These are phyloP conservation scores for Trichoderma lentiforme DNA, from an alignment of 2,329 filamentous ascomycete genomes.

Conservation along the genomic window DNA sequence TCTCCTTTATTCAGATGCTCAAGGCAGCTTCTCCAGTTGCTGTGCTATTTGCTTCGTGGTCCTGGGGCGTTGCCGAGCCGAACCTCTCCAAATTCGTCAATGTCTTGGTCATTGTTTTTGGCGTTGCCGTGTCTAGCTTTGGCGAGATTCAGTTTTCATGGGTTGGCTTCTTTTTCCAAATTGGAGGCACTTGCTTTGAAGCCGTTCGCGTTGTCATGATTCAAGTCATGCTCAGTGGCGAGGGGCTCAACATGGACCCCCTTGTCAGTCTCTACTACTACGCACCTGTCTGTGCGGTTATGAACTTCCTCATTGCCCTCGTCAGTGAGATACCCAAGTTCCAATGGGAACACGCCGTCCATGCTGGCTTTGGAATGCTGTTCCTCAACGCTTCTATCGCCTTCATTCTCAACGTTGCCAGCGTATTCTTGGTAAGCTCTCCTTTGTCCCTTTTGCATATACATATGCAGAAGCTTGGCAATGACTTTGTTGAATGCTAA, in stretches of 20 bases:
- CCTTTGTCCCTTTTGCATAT: not conserved
- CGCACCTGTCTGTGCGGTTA: constrained; percentile 76
- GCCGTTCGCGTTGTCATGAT: constrained; percentile 82
- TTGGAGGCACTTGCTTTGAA: constrained; percentile 75
- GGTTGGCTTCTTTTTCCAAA: constrained; percentile 65
- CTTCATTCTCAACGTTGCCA: constrained; percentile 77
- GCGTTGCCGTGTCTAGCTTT: constrained; percentile 50
- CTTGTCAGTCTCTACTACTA: constrained; percentile 88
- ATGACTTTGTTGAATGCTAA: constrained; percentile 15
- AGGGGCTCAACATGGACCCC: constrained; percentile 82
- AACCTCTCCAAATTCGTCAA: constrained; percentile 44
- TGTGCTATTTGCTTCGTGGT: constrained; percentile 64
- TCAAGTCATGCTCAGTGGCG: constrained; percentile 71
- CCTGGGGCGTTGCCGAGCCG: constrained; percentile 50
- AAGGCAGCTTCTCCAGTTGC: constrained; percentile 66
- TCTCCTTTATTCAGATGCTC: constrained; percentile 69
- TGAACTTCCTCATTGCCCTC: constrained; percentile 71
- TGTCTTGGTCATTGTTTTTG: constrained; percentile 50
- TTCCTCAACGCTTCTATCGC: constrained; percentile 73
- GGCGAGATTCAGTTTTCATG: constrained; percentile 69
- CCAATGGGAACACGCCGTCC: constrained; percentile 61
- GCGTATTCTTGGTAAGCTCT: constrained; percentile 74
- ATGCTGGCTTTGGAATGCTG: constrained; percentile 62
- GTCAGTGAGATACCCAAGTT: constrained; percentile 67
- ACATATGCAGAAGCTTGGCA: not conserved